These are phyloP conservation scores for Dendrocalamus sinicus DNA, from an alignment of 176 grass and related monocot genomes.

Conservation along the genomic window DNA sequence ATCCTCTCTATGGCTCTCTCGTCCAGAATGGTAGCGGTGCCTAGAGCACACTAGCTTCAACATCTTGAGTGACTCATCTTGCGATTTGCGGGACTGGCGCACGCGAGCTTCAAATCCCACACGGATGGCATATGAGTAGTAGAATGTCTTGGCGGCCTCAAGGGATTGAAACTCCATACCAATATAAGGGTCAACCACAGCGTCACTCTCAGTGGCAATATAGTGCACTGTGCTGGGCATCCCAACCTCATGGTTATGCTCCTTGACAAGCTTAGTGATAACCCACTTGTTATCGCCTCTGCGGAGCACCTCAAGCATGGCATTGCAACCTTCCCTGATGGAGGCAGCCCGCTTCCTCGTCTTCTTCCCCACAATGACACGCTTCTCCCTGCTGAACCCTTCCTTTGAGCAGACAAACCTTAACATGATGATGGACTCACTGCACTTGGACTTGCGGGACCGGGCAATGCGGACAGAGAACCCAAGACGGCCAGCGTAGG, in stretches of 20 bases:
- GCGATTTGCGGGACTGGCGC: conserved; percentile 79
- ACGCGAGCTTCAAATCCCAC: conserved; percentile 87
- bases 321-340: conserved; percentile 90
- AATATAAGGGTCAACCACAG: conserved; percentile 68
- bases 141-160: conserved; percentile 81
- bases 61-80: conserved; percentile 95
- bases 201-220: conserved; percentile 69
- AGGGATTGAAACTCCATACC: conserved; percentile 90
- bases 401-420: conserved; percentile 91
- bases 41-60: conserved; percentile 97
- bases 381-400: conserved; percentile 82
- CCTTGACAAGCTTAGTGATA: conserved; percentile 91
- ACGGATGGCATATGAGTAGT: conserved; percentile 83
- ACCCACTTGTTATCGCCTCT: conserved; percentile 81
- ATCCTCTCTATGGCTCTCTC: conserved; percentile 68
- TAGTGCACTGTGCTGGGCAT: conserved; percentile 76
- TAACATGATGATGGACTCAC: conserved; percentile 89
- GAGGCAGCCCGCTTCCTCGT: conserved; percentile 81
- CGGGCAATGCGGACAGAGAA: conserved; percentile 83
- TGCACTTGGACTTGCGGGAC: conserved; percentile 82
- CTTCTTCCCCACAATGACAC: conserved; percentile 65
- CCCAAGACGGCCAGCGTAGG: conserved; percentile 78
- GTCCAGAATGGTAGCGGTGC: conserved; percentile 83
- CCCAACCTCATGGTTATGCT: conserved; percentile 90
- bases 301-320: conserved; percentile 93